Evolutionary conservation across 2,329 filamentous ascomycete species (phyloP).

Genomic region (Talaromyces sp.): DNA sequence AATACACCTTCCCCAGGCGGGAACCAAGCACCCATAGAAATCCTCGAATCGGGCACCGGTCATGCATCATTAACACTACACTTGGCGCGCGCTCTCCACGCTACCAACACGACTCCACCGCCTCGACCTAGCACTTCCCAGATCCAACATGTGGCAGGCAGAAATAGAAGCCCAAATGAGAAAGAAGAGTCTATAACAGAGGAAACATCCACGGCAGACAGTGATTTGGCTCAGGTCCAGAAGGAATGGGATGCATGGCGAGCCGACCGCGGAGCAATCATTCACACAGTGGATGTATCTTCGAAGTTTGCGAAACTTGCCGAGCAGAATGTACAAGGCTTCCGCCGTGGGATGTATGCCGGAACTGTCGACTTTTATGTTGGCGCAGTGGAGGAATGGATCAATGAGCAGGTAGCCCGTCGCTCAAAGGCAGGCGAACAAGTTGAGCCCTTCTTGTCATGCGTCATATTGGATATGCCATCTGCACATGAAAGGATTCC

Average conservation of each 20-base stretch:
- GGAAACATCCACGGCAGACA: conserved; percentile 12
- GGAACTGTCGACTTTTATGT: conserved; percentile 74
- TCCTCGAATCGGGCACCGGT: conserved; percentile 84
- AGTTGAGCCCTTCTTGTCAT: conserved; percentile 65
- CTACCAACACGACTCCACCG: conserved; percentile 63
- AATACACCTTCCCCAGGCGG: conserved; percentile 39
- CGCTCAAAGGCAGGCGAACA: conserved; percentile 32
- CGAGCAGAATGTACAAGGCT: conserved; percentile 65
- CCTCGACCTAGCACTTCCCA: conserved; percentile 42
- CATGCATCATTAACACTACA: conserved; percentile 78
- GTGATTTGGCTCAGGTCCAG: conserved; percentile 25
- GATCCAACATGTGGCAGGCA: conserved; percentile 33
- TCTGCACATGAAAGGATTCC: conserved; percentile 56
- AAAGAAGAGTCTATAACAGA: conserved; percentile 22
- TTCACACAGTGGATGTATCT: conserved; percentile 73
- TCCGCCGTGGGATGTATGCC: conserved; percentile 70
- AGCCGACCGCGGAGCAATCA: conserved; percentile 63
- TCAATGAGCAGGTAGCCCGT: conserved; percentile 54
- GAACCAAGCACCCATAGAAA: conserved; percentile 60
- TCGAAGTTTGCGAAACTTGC: conserved; percentile 66
- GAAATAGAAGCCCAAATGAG: conserved; percentile 24
- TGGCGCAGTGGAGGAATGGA: conserved; percentile 66
- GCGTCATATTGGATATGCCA: conserved; percentile 75
- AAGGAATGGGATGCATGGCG: conserved; percentile 51
- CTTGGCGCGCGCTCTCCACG: conserved; percentile 74